phyloP scores from a whole-genome alignment of 2,329 filamentous ascomycete species.

The Fusarium continuum region DNA sequence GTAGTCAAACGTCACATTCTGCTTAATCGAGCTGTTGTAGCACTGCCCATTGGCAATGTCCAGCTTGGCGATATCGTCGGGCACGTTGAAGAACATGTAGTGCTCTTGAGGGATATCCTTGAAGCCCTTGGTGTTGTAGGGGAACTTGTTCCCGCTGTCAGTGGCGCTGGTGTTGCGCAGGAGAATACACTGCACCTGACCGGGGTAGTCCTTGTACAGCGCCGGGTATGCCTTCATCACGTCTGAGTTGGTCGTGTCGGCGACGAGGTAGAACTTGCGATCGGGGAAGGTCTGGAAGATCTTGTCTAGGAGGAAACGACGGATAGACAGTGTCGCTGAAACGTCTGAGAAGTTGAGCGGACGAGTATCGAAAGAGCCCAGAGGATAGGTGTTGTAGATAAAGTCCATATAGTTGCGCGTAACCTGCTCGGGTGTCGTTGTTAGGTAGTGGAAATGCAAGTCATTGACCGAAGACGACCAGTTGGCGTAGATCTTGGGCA shows the following conservation, averaged over 20 bases:
- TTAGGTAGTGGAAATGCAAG: conserved; percentile 83
- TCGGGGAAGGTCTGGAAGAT: conserved; percentile 79
- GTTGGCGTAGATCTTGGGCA: conserved; percentile 81
- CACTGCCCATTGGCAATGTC: conserved; percentile 76
- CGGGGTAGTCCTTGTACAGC: conserved; percentile 71
- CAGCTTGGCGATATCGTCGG: conserved; percentile 72
- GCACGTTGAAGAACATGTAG: conserved; percentile 83
- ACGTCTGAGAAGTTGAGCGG: conserved; percentile 84
- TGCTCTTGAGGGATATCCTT: conserved; percentile 69
- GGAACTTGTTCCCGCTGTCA: conserved; percentile 72
- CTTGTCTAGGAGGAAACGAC: conserved; percentile 73
- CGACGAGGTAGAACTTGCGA: conserved; percentile 79
- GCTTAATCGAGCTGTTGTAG: conserved; percentile 68
- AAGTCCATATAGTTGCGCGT: conserved; percentile 83
- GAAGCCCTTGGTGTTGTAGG: conserved; percentile 79
- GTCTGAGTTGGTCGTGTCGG: conserved; percentile 80
- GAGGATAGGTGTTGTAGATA: conserved; percentile 81
- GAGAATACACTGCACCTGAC: conserved; percentile 80
- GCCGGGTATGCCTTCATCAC: conserved; percentile 73
- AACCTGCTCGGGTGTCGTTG: conserved; percentile 80
- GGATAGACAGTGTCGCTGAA: conserved; percentile 75
- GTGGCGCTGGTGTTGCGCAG: conserved; percentile 78
- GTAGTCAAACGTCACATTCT: conserved; percentile 76
- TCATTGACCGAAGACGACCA: conserved; percentile 74
- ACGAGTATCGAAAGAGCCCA: conserved; percentile 79